Conservation (phyloP, 83 land plant species). For the Picea mariana region DNA sequence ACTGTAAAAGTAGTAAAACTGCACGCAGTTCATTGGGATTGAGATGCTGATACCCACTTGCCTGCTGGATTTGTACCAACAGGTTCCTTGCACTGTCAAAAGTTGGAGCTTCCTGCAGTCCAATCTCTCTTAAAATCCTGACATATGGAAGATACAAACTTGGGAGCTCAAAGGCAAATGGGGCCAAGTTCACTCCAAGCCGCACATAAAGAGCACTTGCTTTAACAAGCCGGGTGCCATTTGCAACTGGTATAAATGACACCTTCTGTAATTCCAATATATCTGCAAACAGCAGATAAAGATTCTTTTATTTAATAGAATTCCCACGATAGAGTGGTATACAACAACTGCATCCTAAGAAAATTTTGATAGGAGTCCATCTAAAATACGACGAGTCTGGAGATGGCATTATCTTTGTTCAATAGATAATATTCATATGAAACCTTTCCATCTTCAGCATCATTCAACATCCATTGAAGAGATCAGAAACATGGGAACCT, state of each 20-base stretch:
- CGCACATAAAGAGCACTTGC: constrained; percentile 71
- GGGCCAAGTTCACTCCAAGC: constrained; percentile 77
- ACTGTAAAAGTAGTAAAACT: constrained; percentile 68
- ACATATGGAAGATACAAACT: constrained; percentile 72
- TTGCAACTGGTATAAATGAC: constrained; percentile 9
- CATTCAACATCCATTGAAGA: background rate
- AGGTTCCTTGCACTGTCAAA: constrained; percentile 56
- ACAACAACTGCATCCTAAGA: background rate
- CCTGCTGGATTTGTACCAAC: constrained; percentile 57
- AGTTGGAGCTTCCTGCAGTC: constrained; percentile 74
- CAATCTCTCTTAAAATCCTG: constrained; percentile 73
- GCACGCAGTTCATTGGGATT: constrained; percentile 98
- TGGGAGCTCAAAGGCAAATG: constrained; percentile 87
- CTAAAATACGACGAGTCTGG: background rate
- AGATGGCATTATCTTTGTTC: background rate
- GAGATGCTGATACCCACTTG: constrained; percentile 82
- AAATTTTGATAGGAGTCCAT: background rate
- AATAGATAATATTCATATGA: background rate
- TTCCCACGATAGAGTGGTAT: background rate
- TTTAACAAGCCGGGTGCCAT: constrained; percentile 81
- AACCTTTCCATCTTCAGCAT: background rate
- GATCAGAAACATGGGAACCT: no score
- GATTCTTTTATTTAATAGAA: background rate
- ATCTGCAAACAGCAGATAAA: constrained; percentile 32
- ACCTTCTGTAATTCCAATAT: no score